Evolutionary conservation across 2,329 filamentous ascomycete genomes (phyloP), one percentile per base, ranked within the genome.

Genomic region (Cladosporium halotolerans): DNA sequence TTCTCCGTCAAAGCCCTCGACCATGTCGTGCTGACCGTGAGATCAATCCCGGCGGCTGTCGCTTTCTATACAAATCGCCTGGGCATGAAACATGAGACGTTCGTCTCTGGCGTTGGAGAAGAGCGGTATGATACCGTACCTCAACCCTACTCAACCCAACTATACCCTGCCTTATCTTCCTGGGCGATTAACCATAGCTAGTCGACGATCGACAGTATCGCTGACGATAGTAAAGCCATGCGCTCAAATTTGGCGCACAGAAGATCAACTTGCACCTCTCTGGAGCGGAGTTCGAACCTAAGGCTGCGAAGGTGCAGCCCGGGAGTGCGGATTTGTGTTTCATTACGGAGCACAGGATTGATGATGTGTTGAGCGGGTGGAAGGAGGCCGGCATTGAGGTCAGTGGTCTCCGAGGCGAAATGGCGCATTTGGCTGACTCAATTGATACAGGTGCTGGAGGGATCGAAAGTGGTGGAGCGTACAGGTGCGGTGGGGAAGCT

Each of bases 321-420:
- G 82, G 82, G 0, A 81, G 77, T 9, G 80, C 76, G 9, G 81
- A 84, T 62, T 55, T 84, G 33, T 84, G 81, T 61, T 84, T 84
- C 52, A 62, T 84, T 28, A 74, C 81, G 0, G 69, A 79, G 5
- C 73, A 77, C 8, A 69, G 73, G 4, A 72, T 84, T 2, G 72
- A 76, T 2, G 65, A 70, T 0, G 72, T 82, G 3, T 62, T 75
- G n/a, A 54, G 65, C 4, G 63, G 60, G 1, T 70, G 80, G 48
- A 63, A 72, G 11, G 66, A 63, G 2, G 72, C 70, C 33, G 74
- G 73, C 0, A 70, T 82, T 1, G 68, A 78, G 56, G 75, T 79
- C 45, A 14, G 34, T 11, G 6, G 10, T 34, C 41, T 16, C 39
- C 8, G 18, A 40, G 13, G 6, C 39, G 6, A 3, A 11, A 7